Base-by-base conservation (phyloP, 1,284 basidiomycete genomes). In the Cryptococcus jaspeensis region DNA sequence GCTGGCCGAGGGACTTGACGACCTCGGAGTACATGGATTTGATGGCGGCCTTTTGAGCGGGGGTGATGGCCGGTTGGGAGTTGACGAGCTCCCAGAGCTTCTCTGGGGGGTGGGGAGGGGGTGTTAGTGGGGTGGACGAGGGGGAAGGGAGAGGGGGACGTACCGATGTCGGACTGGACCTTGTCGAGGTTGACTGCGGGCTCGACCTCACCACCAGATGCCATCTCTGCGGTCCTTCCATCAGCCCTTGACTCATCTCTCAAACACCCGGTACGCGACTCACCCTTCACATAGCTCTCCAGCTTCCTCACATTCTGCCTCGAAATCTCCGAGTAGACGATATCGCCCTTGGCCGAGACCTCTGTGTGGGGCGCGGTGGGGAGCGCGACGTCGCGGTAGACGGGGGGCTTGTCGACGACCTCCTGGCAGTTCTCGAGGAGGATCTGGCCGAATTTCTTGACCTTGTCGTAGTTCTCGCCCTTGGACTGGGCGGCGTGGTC, bases 41-140 rank as follows among this genome's bases (percentile, higher is more conserved):
- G 84, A 99, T 97, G 56, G 93, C 90, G 60, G 90, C 89, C 84
- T 98, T 98, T 81, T 98, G 93, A 66, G 93, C 90, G 69, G 93
- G 88, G 70, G 89, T 95, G 76, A 99, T 97, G 62, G 92, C 90
- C 1, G 95, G 93, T 77, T 98, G 92, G 2, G 91, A 88, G 79
- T 95, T 96, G 72, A 99, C 92, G 52, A 98, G 88, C 58, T 89
- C 92, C 92, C 94, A 99, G 20, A 99, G 85, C 75, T 95, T 97
- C 62, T 92, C 73, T 74, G 42, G 9, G 50, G 4, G 35, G 15
- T 1, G 22, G 52, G 41, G 32, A 5, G 8, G 12, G 7, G 41
- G 28, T 15, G 45, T 58, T 36, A 57, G 61, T 50, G 42, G 20
- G 12, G n/a, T 41, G 13, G 32, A 25, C 37, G 25, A 38, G 25